These are phyloP conservation scores for Globisporangium abappressorium DNA, from an alignment of 352 stramenopile species.

Conservation along the genomic window DNA sequence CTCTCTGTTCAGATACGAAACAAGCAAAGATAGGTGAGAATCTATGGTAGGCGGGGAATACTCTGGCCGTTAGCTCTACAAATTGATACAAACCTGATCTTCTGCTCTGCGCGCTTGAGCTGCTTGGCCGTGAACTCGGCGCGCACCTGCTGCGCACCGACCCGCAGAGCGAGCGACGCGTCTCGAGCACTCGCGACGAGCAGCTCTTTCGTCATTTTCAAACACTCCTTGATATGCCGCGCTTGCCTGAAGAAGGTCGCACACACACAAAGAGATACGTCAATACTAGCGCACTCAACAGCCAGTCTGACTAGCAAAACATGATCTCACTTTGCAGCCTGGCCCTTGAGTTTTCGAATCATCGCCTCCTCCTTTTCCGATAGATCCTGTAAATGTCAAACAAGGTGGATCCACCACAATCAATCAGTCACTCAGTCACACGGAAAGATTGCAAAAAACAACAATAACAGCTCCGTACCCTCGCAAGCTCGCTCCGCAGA, in stretches of 20 bases:
- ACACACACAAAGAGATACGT: neutral
- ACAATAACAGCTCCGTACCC: constrained; percentile 28
- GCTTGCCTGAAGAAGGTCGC: constrained; percentile 39
- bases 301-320: neutral
- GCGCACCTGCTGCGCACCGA: constrained; percentile 66
- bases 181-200: constrained; percentile 48
- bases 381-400: constrained; percentile 40
- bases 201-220: constrained; percentile 53
- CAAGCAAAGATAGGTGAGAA: constrained; percentile 5
- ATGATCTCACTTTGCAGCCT: constrained; percentile 56
- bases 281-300: neutral
- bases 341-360: constrained; percentile 69
- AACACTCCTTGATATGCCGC: constrained; percentile 62
- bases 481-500: constrained; percentile 66
- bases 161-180: constrained; percentile 45
- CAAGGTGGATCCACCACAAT: neutral
- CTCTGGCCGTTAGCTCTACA: too few species aligned
- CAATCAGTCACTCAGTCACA: neutral
- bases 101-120: constrained; percentile 48
- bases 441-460: neutral
- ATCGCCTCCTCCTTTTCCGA: constrained; percentile 76
- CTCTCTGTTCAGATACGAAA: constrained; percentile 21
- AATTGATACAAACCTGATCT: constrained; percentile 31
- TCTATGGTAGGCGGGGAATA: too few species aligned
- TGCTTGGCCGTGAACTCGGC: constrained; percentile 63